These are phyloP conservation scores for Hypholoma fasciculare DNA, from an alignment of 768 basidiomycete species.

Conservation along the genomic window DNA sequence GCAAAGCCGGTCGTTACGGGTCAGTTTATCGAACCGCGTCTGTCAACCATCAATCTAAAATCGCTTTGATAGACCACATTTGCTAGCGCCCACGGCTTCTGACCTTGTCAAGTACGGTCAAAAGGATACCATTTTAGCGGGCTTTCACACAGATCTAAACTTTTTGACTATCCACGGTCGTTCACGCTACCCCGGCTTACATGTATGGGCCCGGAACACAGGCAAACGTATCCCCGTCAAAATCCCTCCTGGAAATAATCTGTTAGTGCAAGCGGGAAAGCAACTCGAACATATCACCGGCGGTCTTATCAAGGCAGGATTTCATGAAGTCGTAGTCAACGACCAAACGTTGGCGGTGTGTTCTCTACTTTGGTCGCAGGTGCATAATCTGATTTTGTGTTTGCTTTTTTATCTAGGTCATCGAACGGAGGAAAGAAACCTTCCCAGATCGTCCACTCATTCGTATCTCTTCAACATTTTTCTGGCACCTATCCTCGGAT, in stretches of 20 bases:
- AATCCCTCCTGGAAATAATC: constrained; percentile 78
- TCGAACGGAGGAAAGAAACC: constrained; percentile 57
- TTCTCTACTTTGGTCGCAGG: neutral
- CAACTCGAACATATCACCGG: constrained; percentile 88
- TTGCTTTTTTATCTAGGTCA: constrained; percentile 41
- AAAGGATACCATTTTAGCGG: constrained; percentile 85
- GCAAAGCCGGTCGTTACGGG: constrained; percentile 85
- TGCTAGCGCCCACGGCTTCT: constrained; percentile 93
- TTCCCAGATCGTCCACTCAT: constrained; percentile 81
- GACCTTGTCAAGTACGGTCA: constrained; percentile 79
- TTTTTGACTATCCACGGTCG: constrained; percentile 92
- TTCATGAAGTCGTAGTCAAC: constrained; percentile 93
- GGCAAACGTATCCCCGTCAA: constrained; percentile 88
- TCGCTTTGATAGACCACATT: constrained; percentile 58
- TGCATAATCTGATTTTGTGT: neutral
- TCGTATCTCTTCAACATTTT: constrained; percentile 96
- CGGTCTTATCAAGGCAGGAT: constrained; percentile 89
- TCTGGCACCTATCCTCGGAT: constrained; percentile 92
- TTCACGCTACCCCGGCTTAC: constrained; percentile 82
- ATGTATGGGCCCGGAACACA: constrained; percentile 94
- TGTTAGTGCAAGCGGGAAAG: constrained; percentile 95
- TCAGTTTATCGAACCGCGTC: constrained; percentile 28
- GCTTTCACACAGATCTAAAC: constrained; percentile 94
- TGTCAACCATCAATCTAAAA: neutral
- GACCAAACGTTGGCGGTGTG: constrained; percentile 68